Evolutionary conservation across 1,284 basidiomycete genomes (phyloP).

Genomic region (Leccinum griseonigrum): DNA sequence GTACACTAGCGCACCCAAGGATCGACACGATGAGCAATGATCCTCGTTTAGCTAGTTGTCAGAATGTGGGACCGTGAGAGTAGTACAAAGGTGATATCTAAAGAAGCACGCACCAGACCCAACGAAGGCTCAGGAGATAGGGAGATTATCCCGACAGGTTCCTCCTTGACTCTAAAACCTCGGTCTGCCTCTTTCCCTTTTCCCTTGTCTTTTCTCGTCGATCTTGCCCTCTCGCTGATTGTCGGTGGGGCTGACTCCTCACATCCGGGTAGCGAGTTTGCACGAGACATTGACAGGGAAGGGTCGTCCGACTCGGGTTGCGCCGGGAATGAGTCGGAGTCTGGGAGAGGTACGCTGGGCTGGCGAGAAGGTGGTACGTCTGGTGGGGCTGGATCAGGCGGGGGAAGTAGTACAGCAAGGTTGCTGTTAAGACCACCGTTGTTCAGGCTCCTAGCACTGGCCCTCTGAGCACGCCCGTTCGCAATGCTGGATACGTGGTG

Average conservation of each 20-base stretch:
- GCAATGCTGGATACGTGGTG: conserved; percentile 40
- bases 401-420: conserved; percentile 31
- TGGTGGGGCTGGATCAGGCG: conserved; percentile 38
- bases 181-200: conserved; percentile 66
- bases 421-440: conserved; percentile 32
- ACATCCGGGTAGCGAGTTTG: conserved; percentile 53
- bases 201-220: conserved; percentile 47
- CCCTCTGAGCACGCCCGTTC: conserved; percentile 70
- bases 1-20: conserved; percentile 80
- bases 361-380: conserved; percentile 35
- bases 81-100: conserved; percentile 9
- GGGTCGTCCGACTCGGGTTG: conserved; percentile 51
- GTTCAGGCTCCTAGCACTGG: conserved; percentile 66
- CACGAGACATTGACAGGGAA: conserved; percentile 49
- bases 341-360: conserved; percentile 36
- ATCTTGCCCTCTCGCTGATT: conserved; percentile 36
- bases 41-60: conserved; percentile 80
- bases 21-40: conserved; percentile 90
- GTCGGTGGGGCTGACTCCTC: conserved; percentile 39
- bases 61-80: conserved; percentile 21
- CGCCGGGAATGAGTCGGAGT: conserved; percentile 42
- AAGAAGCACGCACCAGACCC: conserved; percentile 38
- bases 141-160: conserved; percentile 50
- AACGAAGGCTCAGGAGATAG: conserved; percentile 49
- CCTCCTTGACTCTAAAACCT: conserved; percentile 64